phyloP scores from a whole-genome alignment of 768 basidiomycete genomes.

The Boletus coccyginus region DNA sequence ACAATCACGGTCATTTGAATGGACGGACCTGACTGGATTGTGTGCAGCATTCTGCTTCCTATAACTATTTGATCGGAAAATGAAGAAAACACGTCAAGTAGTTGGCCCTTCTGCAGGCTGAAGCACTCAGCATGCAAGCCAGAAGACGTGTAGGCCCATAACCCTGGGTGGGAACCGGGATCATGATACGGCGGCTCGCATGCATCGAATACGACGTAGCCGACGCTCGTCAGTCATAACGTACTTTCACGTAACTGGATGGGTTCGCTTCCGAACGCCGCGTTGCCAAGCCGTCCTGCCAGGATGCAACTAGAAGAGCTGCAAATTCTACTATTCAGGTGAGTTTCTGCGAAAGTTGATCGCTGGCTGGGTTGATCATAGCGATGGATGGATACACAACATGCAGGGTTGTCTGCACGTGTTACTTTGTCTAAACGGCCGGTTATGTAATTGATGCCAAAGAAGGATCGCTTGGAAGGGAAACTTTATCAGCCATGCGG shows the following conservation, averaged over 20 bases:
- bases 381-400: background rate
- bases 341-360: no score
- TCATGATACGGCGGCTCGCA: background rate
- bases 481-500: no score
- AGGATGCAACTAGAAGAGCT: background rate
- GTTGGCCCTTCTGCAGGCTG: background rate
- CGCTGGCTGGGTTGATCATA: background rate
- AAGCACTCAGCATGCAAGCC: background rate
- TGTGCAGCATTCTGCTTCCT: background rate
- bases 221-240: conserved; percentile 7
- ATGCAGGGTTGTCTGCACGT: background rate
- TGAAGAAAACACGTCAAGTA: conserved; percentile 7
- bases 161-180: background rate
- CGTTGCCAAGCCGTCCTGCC: background rate
- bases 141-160: conserved; percentile 1
- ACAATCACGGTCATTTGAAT: conserved; percentile 37
- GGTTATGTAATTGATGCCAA: no score
- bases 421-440: background rate
- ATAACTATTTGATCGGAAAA: background rate
- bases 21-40: background rate
- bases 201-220: background rate
- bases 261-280: no score
- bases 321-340: background rate
- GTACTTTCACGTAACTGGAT: conserved; percentile 11
- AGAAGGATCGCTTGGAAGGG: no score